Percentiles rank a stretch among this genome's conserved stretches.
These are phyloP conservation scores for Aspergillus bombycis DNA, from an alignment of 2,329 filamentous ascomycete genomes.

Conservation along the genomic window DNA sequence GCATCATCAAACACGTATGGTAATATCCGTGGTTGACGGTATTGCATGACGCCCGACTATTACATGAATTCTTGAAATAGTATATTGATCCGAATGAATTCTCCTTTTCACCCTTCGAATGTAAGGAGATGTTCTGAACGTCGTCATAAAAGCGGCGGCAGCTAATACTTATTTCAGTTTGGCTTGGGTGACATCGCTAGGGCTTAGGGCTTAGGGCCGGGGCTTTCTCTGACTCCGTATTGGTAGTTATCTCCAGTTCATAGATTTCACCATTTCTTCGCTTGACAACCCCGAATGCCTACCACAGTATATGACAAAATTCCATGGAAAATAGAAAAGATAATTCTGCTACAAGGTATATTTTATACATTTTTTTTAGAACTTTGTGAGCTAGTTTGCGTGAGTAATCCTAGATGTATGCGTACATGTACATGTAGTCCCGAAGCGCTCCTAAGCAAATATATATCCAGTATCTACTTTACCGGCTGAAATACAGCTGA, in stretches of 20 bases:
- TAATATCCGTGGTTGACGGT: no score
- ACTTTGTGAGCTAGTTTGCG: rapidly evolving
- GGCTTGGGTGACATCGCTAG: rapidly evolving
- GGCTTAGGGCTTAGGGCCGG: background rate
- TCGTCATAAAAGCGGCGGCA: background rate
- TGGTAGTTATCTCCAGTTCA: background rate
- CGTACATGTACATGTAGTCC: no score
- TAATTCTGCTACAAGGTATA: rapidly evolving
- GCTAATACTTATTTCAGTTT: background rate
- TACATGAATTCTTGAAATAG: no score
- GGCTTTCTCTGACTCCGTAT: background rate
- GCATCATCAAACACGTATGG: background rate
- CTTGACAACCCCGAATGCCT: background rate
- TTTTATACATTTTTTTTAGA: background rate
- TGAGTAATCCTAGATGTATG: no score
- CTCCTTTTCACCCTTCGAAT: no score
- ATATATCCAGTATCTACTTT: no score
- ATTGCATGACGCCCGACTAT: no score
- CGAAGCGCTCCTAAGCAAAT: rapidly evolving
- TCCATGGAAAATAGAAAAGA: background rate
- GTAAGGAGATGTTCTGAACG: no score
- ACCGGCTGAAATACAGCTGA: rapidly evolving
- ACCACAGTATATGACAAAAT: background rate
- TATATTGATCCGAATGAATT: no score
- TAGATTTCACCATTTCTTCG: background rate